Evolutionary conservation across 2,329 filamentous ascomycete species (phyloP), one percentile per base, ranked within the genome.

Genomic region (Claviceps purpurea): DNA sequence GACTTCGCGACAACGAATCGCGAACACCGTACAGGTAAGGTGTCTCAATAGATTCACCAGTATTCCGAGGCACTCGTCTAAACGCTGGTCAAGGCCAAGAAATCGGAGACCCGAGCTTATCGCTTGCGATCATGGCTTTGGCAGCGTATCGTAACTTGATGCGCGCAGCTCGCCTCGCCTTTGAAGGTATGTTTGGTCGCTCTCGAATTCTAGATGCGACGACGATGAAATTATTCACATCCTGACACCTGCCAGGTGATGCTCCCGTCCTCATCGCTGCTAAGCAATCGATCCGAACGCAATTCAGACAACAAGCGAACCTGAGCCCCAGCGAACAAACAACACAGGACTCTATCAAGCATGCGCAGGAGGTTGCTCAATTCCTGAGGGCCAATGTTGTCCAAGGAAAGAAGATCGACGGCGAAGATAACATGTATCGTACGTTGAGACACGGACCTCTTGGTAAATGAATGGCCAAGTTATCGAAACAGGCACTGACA

Each of bases 321-420:
- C 68, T 89, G 11, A 68, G 78, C 4, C 67, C 78, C 0, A 70
- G 74, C 13, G 79, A 81, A 53, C 72, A 82, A 13, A 78, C 82
- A 53, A 73, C 79, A 1, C 69, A 73, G 14, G 76, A 81, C 52
- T 81, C 82, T 10, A 81, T 98, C 55, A 72, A 82, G 57, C 83
- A 95, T 62, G 93, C 90, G 8, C 74, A 90, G 55, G 87, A 93
- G 42, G 82, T 97, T 3, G 87, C 91, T 2, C 76, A 77, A 56
- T 84, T 97, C 52, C 65, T 98, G 55, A 74, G 81, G 58, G 75
- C 87, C 64, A 97, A 97, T 61, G 74, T 98, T 3, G 90, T 98
- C 3, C 93, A 98, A 66, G 93, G 91, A 71, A 77, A 58, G 70
- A 71, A 54, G 63, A 68, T 52, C 73, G 73, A 52, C 65, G 61